These are phyloP conservation scores for Rhizopogon vinicolor DNA, from an alignment of 768 basidiomycete genomes.

Conservation along the genomic window DNA sequence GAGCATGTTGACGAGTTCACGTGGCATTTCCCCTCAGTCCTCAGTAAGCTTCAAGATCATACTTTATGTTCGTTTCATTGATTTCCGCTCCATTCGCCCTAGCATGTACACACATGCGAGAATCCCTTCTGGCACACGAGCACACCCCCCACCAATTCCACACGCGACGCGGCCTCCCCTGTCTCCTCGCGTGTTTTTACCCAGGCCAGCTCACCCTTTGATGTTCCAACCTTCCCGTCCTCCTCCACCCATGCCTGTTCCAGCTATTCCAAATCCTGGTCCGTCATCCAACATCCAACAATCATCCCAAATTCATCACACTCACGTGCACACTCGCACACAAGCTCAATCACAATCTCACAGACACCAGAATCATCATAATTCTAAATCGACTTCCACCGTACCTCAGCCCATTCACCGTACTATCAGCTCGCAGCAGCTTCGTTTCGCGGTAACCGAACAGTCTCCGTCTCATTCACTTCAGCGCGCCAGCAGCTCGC, in stretches of 20 bases:
- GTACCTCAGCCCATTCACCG: constrained; percentile 6
- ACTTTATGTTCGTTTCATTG: constrained; percentile 1
- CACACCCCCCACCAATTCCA: not conserved
- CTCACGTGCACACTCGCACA: not conserved
- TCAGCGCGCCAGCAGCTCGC: constrained; percentile 2
- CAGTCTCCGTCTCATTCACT: not conserved
- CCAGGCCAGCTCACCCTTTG: not conserved
- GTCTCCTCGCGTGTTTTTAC: not conserved
- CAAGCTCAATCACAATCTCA: constrained; percentile 7
- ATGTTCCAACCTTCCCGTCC: not conserved
- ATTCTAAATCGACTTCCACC: constrained; percentile 22
- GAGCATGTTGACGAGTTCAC: constrained; percentile 3
- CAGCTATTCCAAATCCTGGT: not conserved
- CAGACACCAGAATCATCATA: constrained; percentile 12
- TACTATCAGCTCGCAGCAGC: constrained; percentile 3
- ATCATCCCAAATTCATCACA: constrained; percentile 1
- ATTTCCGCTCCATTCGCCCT: constrained; percentile 8
- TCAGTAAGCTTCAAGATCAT: constrained; percentile 21
- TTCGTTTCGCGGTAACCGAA: not conserved
- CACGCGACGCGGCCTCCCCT: constrained; percentile 13
- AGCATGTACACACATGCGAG: constrained; percentile 13
- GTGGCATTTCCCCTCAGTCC: constrained; percentile 8
- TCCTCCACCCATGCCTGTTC: not conserved
- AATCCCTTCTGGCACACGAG: not conserved
- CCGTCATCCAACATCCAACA: constrained; percentile 5